These are phyloP conservation scores for Hemisphaericaspora nanyangensis DNA, from an alignment of 805 yeast genomes.

Conservation along the genomic window DNA sequence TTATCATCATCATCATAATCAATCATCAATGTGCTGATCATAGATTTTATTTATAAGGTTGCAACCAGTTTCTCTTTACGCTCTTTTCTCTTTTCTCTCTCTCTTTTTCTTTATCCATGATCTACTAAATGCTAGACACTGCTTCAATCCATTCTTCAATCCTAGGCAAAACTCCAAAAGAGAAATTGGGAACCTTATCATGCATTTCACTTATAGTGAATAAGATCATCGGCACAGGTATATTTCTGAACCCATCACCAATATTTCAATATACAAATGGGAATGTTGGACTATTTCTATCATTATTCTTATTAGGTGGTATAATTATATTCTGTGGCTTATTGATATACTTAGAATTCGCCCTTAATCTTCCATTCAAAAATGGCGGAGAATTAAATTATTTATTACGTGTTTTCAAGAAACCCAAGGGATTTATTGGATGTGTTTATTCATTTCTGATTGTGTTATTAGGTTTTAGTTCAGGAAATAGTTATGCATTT, in stretches of 20 bases:
- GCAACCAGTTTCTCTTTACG: no score
- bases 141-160: background rate
- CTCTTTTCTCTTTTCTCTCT: no score
- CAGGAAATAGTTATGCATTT: slow-evolving; percentile 63
- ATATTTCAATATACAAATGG: slow-evolving; percentile 37
- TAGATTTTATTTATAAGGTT: no score
- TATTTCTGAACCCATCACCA: slow-evolving; percentile 38
- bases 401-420: slow-evolving; percentile 29
- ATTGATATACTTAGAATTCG: slow-evolving; percentile 38
- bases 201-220: slow-evolving; percentile 40
- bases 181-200: slow-evolving; percentile 18
- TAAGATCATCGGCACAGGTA: slow-evolving; percentile 44
- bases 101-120: no score
- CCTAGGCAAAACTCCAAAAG: background rate
- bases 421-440: slow-evolving; percentile 33
- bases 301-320: slow-evolving; percentile 34
- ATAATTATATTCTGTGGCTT: slow-evolving; percentile 35
- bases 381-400: slow-evolving; percentile 44
- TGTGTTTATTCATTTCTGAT: slow-evolving; percentile 48
- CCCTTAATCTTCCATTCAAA: slow-evolving; percentile 36
- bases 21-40: no score
- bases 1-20: no score
- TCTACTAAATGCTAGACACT: background rate
- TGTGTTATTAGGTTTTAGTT: slow-evolving; percentile 57
- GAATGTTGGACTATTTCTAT: slow-evolving; percentile 31